Evolutionary conservation across 768 basidiomycete genomes (phyloP).

Genomic region (Collybiopsis luxurians): DNA sequence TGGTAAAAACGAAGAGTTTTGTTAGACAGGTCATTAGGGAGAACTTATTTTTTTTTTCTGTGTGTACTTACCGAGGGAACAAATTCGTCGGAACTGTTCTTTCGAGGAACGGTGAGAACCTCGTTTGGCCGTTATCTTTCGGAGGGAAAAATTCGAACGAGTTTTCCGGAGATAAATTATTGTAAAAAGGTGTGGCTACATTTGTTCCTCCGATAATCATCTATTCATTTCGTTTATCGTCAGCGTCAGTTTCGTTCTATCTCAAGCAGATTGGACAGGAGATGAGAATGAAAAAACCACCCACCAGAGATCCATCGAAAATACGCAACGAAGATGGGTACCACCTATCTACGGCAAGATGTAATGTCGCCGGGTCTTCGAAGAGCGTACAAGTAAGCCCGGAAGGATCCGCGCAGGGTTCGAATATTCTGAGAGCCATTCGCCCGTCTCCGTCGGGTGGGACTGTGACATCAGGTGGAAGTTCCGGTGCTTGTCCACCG

Average conservation of each 20-base stretch:
- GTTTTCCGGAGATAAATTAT: constrained; percentile 25
- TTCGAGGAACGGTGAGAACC: constrained; percentile 49
- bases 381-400: constrained; percentile 24
- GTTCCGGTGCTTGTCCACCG: constrained; percentile 50
- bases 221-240: constrained; percentile 31
- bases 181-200: constrained; percentile 16
- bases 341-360: constrained; percentile 55
- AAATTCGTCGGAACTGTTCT: constrained; percentile 54
- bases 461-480: constrained; percentile 27
- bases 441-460: constrained; percentile 31
- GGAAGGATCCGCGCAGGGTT: constrained; percentile 17
- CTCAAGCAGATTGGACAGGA: constrained; percentile 39
- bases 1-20: too few relatives aligned
- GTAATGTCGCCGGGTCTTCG: constrained; percentile 44
- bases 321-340: constrained; percentile 50
- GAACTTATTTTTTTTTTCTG: too few relatives aligned
- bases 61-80: constrained; percentile 40
- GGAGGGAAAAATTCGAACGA: too few relatives aligned
- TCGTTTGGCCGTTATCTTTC: constrained; percentile 31
- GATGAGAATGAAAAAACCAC: constrained; percentile 40
- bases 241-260: too few relatives aligned
- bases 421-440: constrained; percentile 19
- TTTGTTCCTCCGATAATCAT: constrained; percentile 40
- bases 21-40: too few relatives aligned
- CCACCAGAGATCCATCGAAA: constrained; percentile 37